phyloP scores from a whole-genome alignment of 495 filamentous ascomycete genomes.

The Lichina pygmaea region DNA sequence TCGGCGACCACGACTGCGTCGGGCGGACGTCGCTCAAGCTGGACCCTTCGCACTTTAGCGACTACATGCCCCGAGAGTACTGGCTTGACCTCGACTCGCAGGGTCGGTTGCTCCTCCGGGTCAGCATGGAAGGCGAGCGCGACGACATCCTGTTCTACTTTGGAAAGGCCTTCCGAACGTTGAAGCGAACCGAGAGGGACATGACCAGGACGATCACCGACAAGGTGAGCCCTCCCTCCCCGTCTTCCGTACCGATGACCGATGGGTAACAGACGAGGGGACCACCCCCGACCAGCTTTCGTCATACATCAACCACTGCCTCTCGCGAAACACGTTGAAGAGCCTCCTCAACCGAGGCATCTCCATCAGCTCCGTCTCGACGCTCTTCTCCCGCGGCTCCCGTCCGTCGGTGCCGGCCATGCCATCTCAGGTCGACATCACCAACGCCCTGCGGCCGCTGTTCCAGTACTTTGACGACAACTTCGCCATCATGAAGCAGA shows the following conservation, averaged over 20 bases:
- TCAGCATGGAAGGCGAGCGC: slow-evolving; percentile 95
- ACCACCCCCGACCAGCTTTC: slow-evolving; percentile 33
- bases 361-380: slow-evolving; percentile 48
- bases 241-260: background rate
- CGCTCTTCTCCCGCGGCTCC: slow-evolving; percentile 40
- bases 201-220: slow-evolving; percentile 97
- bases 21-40: slow-evolving; percentile 85
- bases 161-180: slow-evolving; percentile 79
- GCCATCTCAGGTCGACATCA: slow-evolving; percentile 43
- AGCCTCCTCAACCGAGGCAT: slow-evolving; percentile 46
- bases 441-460: slow-evolving; percentile 61
- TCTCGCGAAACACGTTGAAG: slow-evolving; percentile 58
- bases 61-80: slow-evolving; percentile 83
- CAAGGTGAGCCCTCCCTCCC: slow-evolving; percentile 36
- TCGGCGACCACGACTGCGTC: slow-evolving; percentile 94
- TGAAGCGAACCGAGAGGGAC: slow-evolving; percentile 87
- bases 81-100: slow-evolving; percentile 97
- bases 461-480: slow-evolving; percentile 97
- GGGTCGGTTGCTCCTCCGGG: slow-evolving; percentile 61
- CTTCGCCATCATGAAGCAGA: slow-evolving; percentile 95
- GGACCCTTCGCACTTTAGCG: slow-evolving; percentile 81
- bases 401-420: slow-evolving; percentile 24
- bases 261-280: background rate
- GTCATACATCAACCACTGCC: slow-evolving; percentile 70
- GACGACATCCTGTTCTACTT: slow-evolving; percentile 99